Evolutionary conservation across 1,284 basidiomycete species (phyloP).

Genomic region (Microstroma glucosiphilum): DNA sequence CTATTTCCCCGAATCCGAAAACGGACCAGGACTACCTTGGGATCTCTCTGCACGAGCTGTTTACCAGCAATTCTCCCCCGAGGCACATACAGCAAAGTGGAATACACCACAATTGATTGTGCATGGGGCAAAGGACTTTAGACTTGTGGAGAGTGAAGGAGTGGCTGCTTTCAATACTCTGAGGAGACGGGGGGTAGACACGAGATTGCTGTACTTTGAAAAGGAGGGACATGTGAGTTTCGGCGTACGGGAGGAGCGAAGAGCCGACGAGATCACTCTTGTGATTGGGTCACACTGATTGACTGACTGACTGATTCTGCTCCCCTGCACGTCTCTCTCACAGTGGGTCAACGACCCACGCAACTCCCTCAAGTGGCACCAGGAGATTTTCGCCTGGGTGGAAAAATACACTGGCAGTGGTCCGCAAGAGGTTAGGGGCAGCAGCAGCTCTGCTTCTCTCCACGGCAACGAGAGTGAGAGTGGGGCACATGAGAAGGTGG

Average conservation of each 20-base stretch:
- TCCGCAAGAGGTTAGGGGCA: background rate
- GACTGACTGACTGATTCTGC: slow-evolving; percentile 9
- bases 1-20: slow-evolving; percentile 39
- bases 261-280: no score
- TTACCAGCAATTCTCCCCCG: slow-evolving; percentile 22
- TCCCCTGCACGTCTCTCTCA: no score
- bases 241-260: background rate
- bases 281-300: no score
- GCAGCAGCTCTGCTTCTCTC: no score
- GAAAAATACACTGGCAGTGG: slow-evolving; percentile 17
- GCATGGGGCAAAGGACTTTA: slow-evolving; percentile 35
- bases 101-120: slow-evolving; percentile 37
- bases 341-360: slow-evolving; percentile 21
- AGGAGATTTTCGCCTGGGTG: slow-evolving; percentile 35
- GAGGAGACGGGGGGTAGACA: slow-evolving; percentile 30
- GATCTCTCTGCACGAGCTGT: slow-evolving; percentile 6
- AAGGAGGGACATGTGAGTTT: slow-evolving; percentile 22
- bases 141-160: slow-evolving; percentile 21
- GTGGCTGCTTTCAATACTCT: slow-evolving; percentile 33
- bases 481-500: background rate
- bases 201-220: slow-evolving; percentile 32
- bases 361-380: slow-evolving; percentile 33
- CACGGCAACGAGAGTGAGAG: background rate
- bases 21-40: slow-evolving; percentile 26
- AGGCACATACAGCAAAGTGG: slow-evolving; percentile 24